Evolutionary conservation across 2,329 filamentous ascomycete genomes (phyloP).

Genomic region (Bipolaris oryzae): DNA sequence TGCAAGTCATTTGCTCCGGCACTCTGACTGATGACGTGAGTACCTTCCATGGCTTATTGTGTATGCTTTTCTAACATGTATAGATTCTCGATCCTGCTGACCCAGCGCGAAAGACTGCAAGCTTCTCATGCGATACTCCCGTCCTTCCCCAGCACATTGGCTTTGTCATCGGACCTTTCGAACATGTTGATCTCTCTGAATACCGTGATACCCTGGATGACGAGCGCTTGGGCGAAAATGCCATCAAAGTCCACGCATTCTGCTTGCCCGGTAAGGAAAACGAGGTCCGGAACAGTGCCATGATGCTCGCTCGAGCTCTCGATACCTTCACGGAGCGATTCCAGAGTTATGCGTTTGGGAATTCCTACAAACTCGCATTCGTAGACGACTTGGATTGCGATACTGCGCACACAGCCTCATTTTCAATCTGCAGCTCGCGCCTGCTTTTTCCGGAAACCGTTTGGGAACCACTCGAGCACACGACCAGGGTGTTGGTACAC

Average conservation of each 20-base stretch:
- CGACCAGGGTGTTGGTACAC: constrained; percentile 80
- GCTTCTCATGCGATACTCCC: constrained; percentile 71
- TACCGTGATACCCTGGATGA: constrained; percentile 91
- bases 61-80: constrained; percentile 14
- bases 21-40: constrained; percentile 78
- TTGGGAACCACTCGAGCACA: constrained; percentile 82
- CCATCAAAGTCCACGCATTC: constrained; percentile 87
- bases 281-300: constrained; percentile 85
- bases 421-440: constrained; percentile 86
- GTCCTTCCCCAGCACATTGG: constrained; percentile 88
- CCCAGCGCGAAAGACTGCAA: constrained; percentile 82
- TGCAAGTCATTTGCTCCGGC: constrained; percentile 89
- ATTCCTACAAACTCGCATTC: constrained; percentile 91
- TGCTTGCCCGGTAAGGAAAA: constrained; percentile 83
- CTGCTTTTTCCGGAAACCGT: constrained; percentile 84
- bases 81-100: constrained; percentile 73
- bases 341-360: constrained; percentile 82
- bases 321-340: constrained; percentile 90
- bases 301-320: constrained; percentile 81
- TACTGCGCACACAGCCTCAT: constrained; percentile 76
- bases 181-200: constrained; percentile 86
- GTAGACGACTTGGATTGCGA: constrained; percentile 85
- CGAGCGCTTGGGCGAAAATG: constrained; percentile 85
- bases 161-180: constrained; percentile 93
- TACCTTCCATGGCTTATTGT: constrained; percentile 1